Evolutionary conservation across 164 flowering plant genomes (phyloP).

Genomic region (Tinospora cordifolia): DNA sequence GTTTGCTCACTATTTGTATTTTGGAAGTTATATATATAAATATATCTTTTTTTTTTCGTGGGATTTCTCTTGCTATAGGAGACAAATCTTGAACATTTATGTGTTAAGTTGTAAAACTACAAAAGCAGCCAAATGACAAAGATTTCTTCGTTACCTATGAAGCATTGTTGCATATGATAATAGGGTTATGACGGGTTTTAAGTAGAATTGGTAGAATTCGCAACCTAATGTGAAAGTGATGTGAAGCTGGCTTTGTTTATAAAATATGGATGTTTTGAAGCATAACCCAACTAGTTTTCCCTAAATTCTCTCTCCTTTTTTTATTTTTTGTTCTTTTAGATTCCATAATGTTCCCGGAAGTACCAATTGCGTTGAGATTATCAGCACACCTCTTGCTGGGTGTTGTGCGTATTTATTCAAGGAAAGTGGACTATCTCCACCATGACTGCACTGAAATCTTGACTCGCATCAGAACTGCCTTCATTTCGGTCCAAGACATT

Average conservation of each 20-base stretch:
- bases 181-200: too few species aligned
- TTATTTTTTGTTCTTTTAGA: conserved; percentile 31
- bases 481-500: conserved; percentile 27
- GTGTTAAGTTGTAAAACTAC: too few species aligned
- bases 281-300: not conserved
- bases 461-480: conserved; percentile 34
- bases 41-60: not conserved
- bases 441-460: conserved; percentile 52
- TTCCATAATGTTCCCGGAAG: conserved; percentile 71
- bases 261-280: not conserved
- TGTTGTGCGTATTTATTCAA: conserved; percentile 84
- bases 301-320: not conserved
- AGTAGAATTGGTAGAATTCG: too few species aligned
- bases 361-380: conserved; percentile 79
- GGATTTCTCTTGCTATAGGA: not conserved
- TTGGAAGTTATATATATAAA: too few species aligned
- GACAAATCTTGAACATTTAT: too few species aligned
- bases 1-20: too few species aligned
- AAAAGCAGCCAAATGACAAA: too few species aligned
- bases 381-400: conserved; percentile 82
- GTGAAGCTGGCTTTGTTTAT: too few species aligned
- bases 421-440: conserved; percentile 66
- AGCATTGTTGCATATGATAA: too few species aligned
- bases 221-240: too few species aligned
- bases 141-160: too few species aligned